A percentile compares a stretch with the other conserved stretches of the same genome.
These are phyloP conservation scores for Moesziomyces globuligerus DNA, from an alignment of 1,284 basidiomycete species.

Conservation along the genomic window DNA sequence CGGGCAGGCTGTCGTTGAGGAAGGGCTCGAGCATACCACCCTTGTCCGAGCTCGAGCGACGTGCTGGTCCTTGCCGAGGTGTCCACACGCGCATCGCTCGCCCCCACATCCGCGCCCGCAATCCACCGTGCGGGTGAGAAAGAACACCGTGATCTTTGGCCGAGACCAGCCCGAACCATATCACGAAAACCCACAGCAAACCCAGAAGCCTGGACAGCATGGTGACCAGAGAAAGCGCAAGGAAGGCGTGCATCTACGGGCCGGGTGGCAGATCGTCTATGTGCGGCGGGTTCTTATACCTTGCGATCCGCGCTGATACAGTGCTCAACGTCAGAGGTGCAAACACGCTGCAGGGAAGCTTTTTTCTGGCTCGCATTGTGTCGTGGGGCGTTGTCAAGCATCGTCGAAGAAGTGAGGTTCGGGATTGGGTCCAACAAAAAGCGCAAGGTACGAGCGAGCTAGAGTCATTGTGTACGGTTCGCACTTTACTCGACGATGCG, in stretches of 20 bases:
- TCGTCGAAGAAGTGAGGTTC: too few species aligned
- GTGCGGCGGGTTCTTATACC: not conserved
- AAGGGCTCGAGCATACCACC: conserved; percentile 19
- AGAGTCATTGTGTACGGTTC: too few species aligned
- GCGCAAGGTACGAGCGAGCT: not conserved
- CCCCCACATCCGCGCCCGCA: not conserved
- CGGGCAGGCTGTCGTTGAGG: conserved; percentile 10
- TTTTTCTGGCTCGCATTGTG: too few species aligned
- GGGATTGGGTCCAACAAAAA: not conserved
- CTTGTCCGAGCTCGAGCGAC: conserved; percentile 3
- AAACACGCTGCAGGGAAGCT: too few species aligned
- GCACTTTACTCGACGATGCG: not conserved
- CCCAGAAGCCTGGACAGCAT: not conserved
- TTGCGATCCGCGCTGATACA: too few species aligned
- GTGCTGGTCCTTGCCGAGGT: conserved; percentile 14
- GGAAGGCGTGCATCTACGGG: too few species aligned
- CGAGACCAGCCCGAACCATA: not conserved
- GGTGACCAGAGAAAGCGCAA: not conserved
- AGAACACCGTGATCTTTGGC: not conserved
- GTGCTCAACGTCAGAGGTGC: too few species aligned
- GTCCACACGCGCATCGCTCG: conserved; percentile 22
- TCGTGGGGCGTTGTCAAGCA: not conserved
- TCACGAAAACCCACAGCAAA: not conserved
- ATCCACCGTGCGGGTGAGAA: not conserved
- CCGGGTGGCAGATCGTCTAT: too few species aligned